phyloP scores from a whole-genome alignment of 192 early-diverging fungal species.

The Backusella circina region DNA sequence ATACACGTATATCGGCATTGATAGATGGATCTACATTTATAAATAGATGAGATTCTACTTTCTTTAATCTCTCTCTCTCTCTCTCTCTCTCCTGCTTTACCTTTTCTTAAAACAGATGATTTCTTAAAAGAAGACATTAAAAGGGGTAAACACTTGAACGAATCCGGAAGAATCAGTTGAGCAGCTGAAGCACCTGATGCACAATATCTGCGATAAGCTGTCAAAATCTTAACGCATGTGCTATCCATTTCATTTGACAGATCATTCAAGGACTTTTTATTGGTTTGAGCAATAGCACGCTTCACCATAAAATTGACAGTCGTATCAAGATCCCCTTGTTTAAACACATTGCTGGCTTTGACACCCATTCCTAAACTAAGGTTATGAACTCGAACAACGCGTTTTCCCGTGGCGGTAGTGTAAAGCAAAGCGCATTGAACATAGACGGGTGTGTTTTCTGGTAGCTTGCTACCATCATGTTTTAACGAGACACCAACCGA shows the following conservation, averaged over 20 bases:
- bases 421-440: constrained; percentile 96
- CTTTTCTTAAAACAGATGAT: constrained; percentile 69
- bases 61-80: not conserved
- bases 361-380: constrained; percentile 72
- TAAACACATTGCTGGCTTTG: constrained; percentile 79
- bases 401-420: constrained; percentile 83
- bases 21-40: constrained; percentile 39
- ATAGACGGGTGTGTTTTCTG: constrained; percentile 74
- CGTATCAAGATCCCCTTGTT: constrained; percentile 88
- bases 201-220: constrained; percentile 89
- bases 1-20: constrained; percentile 77
- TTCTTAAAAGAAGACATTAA: constrained; percentile 85
- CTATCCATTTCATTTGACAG: constrained; percentile 83
- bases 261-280: constrained; percentile 63
- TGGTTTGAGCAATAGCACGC: constrained; percentile 69
- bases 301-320: constrained; percentile 85
- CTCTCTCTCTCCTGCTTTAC: constrained; percentile 25
- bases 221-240: constrained; percentile 83
- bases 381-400: constrained; percentile 92
- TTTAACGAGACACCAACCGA: constrained; percentile 79
- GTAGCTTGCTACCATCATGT: constrained; percentile 81
- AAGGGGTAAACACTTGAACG: constrained; percentile 90
- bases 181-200: constrained; percentile 84
- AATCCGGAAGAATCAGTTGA: constrained; percentile 95
- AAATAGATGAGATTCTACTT: not conserved